Conservation (phyloP, 768 basidiomycete genomes). For the Lentinula edodes region DNA sequence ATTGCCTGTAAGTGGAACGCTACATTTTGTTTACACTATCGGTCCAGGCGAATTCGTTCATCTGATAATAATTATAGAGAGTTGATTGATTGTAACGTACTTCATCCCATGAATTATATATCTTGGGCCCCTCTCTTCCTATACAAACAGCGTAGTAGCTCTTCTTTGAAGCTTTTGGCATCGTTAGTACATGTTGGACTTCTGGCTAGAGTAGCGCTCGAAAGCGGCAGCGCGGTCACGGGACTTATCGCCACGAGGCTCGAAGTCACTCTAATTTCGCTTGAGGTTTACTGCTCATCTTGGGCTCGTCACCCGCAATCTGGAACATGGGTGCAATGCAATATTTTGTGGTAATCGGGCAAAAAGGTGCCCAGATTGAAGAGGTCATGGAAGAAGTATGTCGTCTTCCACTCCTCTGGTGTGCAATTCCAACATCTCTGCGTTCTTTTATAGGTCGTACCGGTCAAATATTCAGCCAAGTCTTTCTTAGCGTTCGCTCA, state of each 20-base stretch:
- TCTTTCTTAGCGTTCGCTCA: too few relatives aligned
- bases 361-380: neutral
- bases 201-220: neutral
- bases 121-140: slow-evolving; percentile 51
- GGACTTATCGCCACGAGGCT: too few relatives aligned
- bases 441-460: neutral
- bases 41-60: neutral
- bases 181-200: neutral
- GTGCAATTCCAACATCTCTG: neutral
- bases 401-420: neutral
- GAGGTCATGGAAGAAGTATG: neutral
- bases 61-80: neutral
- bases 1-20: neutral
- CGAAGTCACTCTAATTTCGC: too few relatives aligned
- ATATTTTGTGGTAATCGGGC: neutral
- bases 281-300: too few relatives aligned
- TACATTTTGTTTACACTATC: slow-evolving; percentile 45
- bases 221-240: neutral
- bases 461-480: neutral
- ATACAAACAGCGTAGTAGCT: slow-evolving; percentile 60
- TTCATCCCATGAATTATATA: slow-evolving; percentile 59
- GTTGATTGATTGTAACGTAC: slow-evolving; percentile 24
- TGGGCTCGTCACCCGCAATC: too few relatives aligned
- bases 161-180: slow-evolving; percentile 9
- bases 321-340: neutral